Base-by-base conservation (phyloP, 2,329 filamentous ascomycete genomes). In the Fusarium sterilihyphosum region DNA sequence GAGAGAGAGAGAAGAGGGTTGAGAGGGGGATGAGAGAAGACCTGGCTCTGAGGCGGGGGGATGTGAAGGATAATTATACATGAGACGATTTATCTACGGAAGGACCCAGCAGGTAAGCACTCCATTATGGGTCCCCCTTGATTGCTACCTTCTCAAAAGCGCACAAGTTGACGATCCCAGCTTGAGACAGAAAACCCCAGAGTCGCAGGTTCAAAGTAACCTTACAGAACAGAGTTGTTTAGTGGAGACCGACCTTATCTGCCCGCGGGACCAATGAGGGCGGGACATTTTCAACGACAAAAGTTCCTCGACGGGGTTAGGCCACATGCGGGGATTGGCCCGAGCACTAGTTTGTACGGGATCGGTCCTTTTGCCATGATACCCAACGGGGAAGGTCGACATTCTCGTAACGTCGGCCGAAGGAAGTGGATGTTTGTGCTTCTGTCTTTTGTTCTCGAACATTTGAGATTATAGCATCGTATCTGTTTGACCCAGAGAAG, bases 361-460 rank as follows among this genome's bases (percentile, higher is more conserved):
- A 44, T 73, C 72, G 72, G 72, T 67, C 72, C 72, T 74, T 69
- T 70, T 74, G 67, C 67, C 54, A 60, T 67, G 63, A 43, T 37
- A 22, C 72, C 59, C 37, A 74, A 74, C 67, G 47, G 41, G 72
- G 72, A 68, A 74, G 72, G 72, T 74, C 31, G 29, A 38, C 49
- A 26, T 33, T 53, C 35, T 50, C 18, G 35, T 40, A 58, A 26
- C 59, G 63, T 68, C 70, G 63, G 69, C 58, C 63, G 68, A 71
- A 20, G 43, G 43, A 35, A 40, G 24, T 33, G 18, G 26, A 56
- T 18, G 26, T 20, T 37, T 22, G 35, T 26, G 41, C 49, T 41
- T 56, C 35, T 56, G 24, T 26, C 2, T 41, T 18, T 10, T 29
- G 52, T 56, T 56, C 52, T 10, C 8, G 52, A 56, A 56, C 52